A percentile compares a stretch with the other conserved stretches of the same genome.
phyloP scores from a whole-genome alignment of 805 yeast species.

The Naumovozyma baii region DNA sequence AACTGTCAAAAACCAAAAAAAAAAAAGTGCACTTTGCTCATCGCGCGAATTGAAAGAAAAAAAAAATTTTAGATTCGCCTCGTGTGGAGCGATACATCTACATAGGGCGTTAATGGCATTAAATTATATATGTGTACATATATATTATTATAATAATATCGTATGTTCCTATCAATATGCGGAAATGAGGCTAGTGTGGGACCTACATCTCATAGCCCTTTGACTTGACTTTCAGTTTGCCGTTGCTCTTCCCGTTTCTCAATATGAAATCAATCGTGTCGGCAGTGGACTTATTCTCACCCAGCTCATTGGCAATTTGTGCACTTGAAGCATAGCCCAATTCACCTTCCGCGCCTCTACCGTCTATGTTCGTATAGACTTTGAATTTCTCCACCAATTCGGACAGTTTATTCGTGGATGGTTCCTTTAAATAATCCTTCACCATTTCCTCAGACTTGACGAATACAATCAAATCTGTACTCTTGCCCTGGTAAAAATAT shows the following conservation, averaged over 20 bases:
- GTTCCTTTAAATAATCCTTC: slow-evolving; percentile 29
- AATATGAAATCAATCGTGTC: slow-evolving; percentile 52
- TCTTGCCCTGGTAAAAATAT: slow-evolving; percentile 55
- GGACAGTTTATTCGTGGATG: slow-evolving; percentile 33
- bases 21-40: background rate
- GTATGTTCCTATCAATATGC: too few species aligned
- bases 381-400: slow-evolving; percentile 60
- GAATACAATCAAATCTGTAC: slow-evolving; percentile 57
- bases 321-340: slow-evolving; percentile 61
- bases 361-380: slow-evolving; percentile 50
- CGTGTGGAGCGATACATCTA: too few species aligned
- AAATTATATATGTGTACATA: background rate
- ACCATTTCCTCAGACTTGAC: slow-evolving; percentile 44
- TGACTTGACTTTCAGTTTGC: slow-evolving; percentile 1
- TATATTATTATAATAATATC: too few species aligned
- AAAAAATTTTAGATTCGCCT: too few species aligned
- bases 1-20: too few species aligned
- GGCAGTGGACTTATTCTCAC: slow-evolving; percentile 40
- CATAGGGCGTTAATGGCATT: too few species aligned
- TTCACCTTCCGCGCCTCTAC: slow-evolving; percentile 62
- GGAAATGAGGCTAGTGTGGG: too few species aligned
- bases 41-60: too few species aligned
- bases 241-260: slow-evolving; percentile 46
- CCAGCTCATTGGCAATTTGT: slow-evolving; percentile 61
- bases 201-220: background rate